These are phyloP conservation scores for Pythium aquatile DNA, from an alignment of 352 stramenopile genomes.

Conservation along the genomic window DNA sequence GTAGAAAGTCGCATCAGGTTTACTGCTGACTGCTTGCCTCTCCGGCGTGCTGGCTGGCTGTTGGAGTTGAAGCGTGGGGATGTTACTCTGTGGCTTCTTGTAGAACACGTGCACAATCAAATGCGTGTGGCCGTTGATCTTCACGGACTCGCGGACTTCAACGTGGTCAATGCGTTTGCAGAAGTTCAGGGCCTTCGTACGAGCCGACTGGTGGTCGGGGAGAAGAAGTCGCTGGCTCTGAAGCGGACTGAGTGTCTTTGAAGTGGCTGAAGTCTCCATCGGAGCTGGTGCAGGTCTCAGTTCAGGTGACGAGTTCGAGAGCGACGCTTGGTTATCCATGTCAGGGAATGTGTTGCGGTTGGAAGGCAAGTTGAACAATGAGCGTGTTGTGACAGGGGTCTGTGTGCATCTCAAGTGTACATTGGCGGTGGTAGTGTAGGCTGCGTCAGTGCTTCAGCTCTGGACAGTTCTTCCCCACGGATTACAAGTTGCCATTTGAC, in stretches of 20 bases:
- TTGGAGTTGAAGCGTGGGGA: slow-evolving; percentile 21
- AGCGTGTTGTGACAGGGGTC: background rate
- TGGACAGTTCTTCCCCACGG: too few species aligned
- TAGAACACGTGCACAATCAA: slow-evolving; percentile 55
- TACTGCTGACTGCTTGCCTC: too few species aligned
- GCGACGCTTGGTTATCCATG: background rate
- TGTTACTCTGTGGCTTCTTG: slow-evolving; percentile 24
- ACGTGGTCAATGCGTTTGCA: slow-evolving; percentile 49
- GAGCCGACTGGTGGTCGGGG: slow-evolving; percentile 7
- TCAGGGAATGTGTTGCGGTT: background rate
- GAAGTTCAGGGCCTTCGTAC: slow-evolving; percentile 21
- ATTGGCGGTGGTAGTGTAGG: background rate
- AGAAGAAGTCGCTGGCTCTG: slow-evolving; percentile 1
- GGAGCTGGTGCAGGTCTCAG: background rate
- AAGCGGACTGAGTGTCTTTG: background rate
- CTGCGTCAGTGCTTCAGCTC: background rate
- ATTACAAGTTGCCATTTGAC: too few species aligned
- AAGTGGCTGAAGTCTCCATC: background rate
- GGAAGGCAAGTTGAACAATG: background rate
- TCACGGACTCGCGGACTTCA: slow-evolving; percentile 43
- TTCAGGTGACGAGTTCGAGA: too few species aligned
- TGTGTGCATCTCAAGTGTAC: background rate
- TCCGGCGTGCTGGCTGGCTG: too few species aligned
- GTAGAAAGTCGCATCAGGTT: slow-evolving; percentile 4
- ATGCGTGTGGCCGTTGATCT: slow-evolving; percentile 42